Conservation (phyloP, 208 protist species). For the Leishmania braziliensis region DNA sequence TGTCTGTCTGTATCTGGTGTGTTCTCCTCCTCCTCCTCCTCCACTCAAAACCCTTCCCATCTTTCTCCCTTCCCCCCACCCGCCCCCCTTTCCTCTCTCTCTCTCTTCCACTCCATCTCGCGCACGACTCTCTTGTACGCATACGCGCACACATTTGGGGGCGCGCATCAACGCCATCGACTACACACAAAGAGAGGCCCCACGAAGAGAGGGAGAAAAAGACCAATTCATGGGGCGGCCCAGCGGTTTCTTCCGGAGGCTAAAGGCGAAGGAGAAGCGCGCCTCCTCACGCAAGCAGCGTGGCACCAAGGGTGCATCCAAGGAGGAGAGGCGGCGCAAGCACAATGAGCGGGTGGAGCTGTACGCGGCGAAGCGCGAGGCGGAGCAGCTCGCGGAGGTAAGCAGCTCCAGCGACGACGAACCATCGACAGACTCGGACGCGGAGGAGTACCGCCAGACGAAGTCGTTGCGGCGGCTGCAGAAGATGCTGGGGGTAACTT, state of each 20-base stretch:
- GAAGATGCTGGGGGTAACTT: slow-evolving; percentile 37
- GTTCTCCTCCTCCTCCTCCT: neutral
- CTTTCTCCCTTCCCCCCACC: neutral
- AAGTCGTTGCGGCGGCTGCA: slow-evolving; percentile 45
- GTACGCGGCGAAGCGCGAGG: slow-evolving; percentile 75
- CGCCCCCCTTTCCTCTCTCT: neutral
- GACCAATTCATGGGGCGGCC: slow-evolving; percentile 52
- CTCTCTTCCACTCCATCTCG: neutral
- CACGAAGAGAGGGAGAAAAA: neutral
- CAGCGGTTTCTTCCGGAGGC: slow-evolving; percentile 82
- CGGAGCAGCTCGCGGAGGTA: slow-evolving; percentile 71
- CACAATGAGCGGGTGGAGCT: slow-evolving; percentile 74
- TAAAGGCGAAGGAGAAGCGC: slow-evolving; percentile 79
- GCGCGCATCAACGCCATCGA: neutral
- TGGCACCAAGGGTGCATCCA: slow-evolving; percentile 81
- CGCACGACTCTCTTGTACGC: neutral
- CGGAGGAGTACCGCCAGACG: slow-evolving; percentile 35
- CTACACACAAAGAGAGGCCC: neutral
- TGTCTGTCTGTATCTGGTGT: neutral
- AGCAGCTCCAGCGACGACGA: slow-evolving; percentile 76
- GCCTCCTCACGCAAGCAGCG: slow-evolving; percentile 45
- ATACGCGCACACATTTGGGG: neutral
- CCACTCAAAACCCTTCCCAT: neutral
- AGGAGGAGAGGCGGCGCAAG: slow-evolving; percentile 72
- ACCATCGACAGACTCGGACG: slow-evolving; percentile 66